Conservation (phyloP, 768 basidiomycete species). For the Gymnopilus dilepis region DNA sequence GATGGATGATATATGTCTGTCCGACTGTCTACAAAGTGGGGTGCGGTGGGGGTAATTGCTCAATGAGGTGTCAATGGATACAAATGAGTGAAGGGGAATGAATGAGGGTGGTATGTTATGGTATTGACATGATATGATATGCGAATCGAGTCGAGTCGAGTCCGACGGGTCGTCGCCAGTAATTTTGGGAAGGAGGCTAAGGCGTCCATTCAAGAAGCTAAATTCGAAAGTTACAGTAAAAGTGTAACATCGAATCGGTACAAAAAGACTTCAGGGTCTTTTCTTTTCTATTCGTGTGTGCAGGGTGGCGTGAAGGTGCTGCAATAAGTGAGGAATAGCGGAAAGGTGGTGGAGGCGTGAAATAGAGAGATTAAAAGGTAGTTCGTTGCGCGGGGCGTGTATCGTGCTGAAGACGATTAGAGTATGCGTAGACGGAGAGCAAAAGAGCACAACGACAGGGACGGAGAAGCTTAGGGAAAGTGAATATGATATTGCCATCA, state of each 20-base stretch:
- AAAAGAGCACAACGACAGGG: neutral
- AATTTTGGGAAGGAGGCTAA: neutral
- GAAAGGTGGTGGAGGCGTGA: neutral
- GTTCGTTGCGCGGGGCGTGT: neutral
- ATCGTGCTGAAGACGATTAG: neutral
- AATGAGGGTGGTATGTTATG: no score
- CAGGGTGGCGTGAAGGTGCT: neutral
- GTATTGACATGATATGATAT: no score
- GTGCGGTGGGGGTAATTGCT: neutral
- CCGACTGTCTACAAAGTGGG: constrained; percentile 5
- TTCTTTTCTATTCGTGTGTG: neutral
- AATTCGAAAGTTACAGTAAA: neutral
- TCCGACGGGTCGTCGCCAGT: no score
- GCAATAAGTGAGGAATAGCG: neutral
- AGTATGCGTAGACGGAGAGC: neutral
- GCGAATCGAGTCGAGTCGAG: neutral
- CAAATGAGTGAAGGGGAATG: no score
- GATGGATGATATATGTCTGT: neutral
- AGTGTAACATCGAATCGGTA: neutral
- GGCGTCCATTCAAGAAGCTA: constrained; percentile 1
- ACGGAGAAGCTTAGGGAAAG: no score
- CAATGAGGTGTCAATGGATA: neutral
- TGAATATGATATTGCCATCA: no score
- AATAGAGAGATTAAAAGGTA: neutral
- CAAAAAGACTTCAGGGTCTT: constrained; percentile 1